These are phyloP conservation scores for Russula foetens DNA, from an alignment of 768 basidiomycete species.

Conservation along the genomic window DNA sequence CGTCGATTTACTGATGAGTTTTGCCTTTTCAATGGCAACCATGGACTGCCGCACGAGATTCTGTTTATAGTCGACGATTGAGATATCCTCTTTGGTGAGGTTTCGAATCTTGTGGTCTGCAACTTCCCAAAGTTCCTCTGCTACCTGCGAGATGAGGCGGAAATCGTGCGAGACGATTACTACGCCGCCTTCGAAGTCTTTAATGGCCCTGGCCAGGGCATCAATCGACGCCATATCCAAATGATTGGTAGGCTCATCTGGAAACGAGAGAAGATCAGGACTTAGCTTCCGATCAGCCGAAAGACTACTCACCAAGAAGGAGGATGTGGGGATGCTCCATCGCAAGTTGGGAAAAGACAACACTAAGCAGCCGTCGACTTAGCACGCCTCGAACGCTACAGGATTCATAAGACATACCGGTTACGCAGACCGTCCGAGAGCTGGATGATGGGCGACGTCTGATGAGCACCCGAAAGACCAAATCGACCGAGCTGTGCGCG, in stretches of 20 bases:
- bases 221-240: constrained; percentile 98
- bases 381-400: constrained; percentile 12
- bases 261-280: background rate
- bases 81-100: constrained; percentile 84
- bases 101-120: constrained; percentile 90
- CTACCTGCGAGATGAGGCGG: constrained; percentile 96
- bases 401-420: constrained; percentile 45
- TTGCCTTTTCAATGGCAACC: constrained; percentile 88
- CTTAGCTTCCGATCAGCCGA: background rate
- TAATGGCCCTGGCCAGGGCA: constrained; percentile 90
- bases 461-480: constrained; percentile 90
- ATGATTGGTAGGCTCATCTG: constrained; percentile 94
- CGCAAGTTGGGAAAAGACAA: constrained; percentile 92
- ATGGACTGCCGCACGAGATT: constrained; percentile 71
- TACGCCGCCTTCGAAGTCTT: constrained; percentile 94
- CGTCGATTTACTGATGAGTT: constrained; percentile 82
- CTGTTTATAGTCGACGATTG: constrained; percentile 91
- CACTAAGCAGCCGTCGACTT: constrained; percentile 35
- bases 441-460: constrained; percentile 88
- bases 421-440: constrained; percentile 95
- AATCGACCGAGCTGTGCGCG: constrained; percentile 91
- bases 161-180: constrained; percentile 99
- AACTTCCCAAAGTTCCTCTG: constrained; percentile 99
- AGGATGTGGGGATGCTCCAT: constrained; percentile 98
- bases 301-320: constrained; percentile 51